Evolutionary conservation across 805 yeast genomes (phyloP).

Genomic region (Metschnikowia reukaufii): DNA sequence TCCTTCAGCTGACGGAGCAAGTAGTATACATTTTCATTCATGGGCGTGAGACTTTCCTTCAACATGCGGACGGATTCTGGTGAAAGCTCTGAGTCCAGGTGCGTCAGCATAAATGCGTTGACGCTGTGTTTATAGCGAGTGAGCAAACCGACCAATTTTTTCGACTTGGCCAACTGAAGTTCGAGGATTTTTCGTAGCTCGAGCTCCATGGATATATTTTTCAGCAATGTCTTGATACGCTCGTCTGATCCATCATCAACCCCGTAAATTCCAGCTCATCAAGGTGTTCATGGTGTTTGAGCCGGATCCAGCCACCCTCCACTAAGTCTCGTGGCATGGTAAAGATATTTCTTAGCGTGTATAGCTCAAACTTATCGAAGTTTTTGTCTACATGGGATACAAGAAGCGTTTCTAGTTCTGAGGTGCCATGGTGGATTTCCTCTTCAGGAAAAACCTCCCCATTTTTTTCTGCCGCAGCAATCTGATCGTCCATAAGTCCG

Average conservation of each 20-base stretch:
- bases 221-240: slow-evolving; percentile 26
- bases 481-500: slow-evolving; percentile 7
- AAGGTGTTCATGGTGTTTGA: slow-evolving; percentile 68
- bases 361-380: slow-evolving; percentile 84
- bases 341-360: slow-evolving; percentile 74
- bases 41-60: slow-evolving; percentile 38
- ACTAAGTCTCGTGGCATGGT: slow-evolving; percentile 66
- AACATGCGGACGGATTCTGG: slow-evolving; percentile 27
- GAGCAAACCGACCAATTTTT: slow-evolving; percentile 33
- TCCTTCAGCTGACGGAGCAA: slow-evolving; percentile 44
- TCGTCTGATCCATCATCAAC: neutral
- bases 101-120: slow-evolving; percentile 18
- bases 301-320: slow-evolving; percentile 61
- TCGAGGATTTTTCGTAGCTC: slow-evolving; percentile 42
- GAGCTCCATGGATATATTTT: slow-evolving; percentile 45
- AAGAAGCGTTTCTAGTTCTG: slow-evolving; percentile 70
- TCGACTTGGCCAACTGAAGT: slow-evolving; percentile 40
- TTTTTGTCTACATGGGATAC: slow-evolving; percentile 76
- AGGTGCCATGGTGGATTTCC: slow-evolving; percentile 77
- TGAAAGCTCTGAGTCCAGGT: slow-evolving; percentile 20
- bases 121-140: slow-evolving; percentile 32
- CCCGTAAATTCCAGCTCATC: slow-evolving; percentile 12
- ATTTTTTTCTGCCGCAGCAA: slow-evolving; percentile 8
- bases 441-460: slow-evolving; percentile 24
- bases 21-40: slow-evolving; percentile 48